Conservation (phyloP, 2,329 filamentous ascomycete genomes). For the Harringtonia aguacate region DNA sequence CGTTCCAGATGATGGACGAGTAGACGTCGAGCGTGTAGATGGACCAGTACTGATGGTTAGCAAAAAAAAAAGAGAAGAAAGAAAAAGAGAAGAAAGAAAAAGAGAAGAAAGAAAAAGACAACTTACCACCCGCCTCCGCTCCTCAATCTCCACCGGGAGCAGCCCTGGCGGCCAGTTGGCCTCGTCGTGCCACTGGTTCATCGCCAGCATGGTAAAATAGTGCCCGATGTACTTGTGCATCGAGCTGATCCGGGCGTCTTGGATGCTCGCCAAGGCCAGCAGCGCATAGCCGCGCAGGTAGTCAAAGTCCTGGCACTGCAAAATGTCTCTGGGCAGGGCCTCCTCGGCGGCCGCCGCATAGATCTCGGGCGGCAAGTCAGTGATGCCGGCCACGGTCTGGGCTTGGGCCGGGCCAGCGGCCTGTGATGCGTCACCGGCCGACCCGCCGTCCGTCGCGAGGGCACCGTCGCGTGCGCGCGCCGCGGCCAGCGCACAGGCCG, state of each 20-base stretch:
- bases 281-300: conserved; percentile 14
- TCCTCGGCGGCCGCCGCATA: conserved; percentile 16
- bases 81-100: not conserved
- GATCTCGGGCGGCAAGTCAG: conserved; percentile 13
- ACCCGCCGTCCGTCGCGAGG: not conserved
- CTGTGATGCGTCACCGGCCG: not conserved
- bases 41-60: conserved; percentile 35
- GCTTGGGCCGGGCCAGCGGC: not conserved
- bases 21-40: conserved; percentile 47
- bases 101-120: not conserved
- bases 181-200: conserved; percentile 17
- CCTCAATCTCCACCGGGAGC: conserved; percentile 10
- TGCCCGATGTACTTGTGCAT: conserved; percentile 17
- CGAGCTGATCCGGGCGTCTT: conserved; percentile 15
- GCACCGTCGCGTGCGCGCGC: conserved; percentile 15
- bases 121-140: conserved; percentile 12
- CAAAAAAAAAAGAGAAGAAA: not conserved
- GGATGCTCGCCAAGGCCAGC: conserved; percentile 15
- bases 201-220: conserved; percentile 16
- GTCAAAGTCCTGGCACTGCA: conserved; percentile 15
- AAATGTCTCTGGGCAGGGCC: conserved; percentile 13
- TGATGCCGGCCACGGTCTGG: not conserved
- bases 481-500: conserved; percentile 13
- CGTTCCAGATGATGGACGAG: conserved; percentile 39
- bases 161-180: conserved; percentile 13